Evolutionary conservation across 768 basidiomycete genomes (phyloP).

Genomic region (Termitomyces sp.): DNA sequence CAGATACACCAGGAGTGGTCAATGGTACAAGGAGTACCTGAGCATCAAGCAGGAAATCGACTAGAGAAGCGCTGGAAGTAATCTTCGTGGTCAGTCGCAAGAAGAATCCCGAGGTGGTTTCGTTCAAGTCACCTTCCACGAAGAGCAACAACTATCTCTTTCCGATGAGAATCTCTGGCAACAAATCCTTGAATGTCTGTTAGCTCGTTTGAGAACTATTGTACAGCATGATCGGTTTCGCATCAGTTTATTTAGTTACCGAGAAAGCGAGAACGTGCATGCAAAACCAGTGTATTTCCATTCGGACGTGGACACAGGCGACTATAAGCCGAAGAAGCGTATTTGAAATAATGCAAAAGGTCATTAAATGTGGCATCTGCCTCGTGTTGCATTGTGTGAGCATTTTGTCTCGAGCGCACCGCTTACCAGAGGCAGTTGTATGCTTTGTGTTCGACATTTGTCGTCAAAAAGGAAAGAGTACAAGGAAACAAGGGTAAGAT

Average conservation of each 20-base stretch:
- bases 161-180: conserved; percentile 37
- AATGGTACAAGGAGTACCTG: conserved; percentile 38
- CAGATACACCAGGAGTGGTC: conserved; percentile 35
- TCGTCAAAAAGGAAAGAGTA: neutral
- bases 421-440: neutral
- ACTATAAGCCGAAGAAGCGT: conserved; percentile 45
- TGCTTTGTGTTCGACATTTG: neutral
- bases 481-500: neutral
- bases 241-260: neutral
- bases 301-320: conserved; percentile 43
- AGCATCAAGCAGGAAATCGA: conserved; percentile 36
- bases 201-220: conserved; percentile 33
- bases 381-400: neutral
- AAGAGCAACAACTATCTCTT: conserved; percentile 43
- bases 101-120: neutral
- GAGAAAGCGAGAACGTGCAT: conserved; percentile 15
- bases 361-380: conserved; percentile 32
- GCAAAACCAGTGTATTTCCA: conserved; percentile 36
- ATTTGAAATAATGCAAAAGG: conserved; percentile 49
- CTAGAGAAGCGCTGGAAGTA: conserved; percentile 29
- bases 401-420: neutral
- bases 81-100: neutral
- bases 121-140: conserved; percentile 38
- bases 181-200: conserved; percentile 46
- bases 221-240: neutral